Base-by-base conservation (phyloP, 2,329 filamentous ascomycete genomes). In the Alternaria ventricosa region DNA sequence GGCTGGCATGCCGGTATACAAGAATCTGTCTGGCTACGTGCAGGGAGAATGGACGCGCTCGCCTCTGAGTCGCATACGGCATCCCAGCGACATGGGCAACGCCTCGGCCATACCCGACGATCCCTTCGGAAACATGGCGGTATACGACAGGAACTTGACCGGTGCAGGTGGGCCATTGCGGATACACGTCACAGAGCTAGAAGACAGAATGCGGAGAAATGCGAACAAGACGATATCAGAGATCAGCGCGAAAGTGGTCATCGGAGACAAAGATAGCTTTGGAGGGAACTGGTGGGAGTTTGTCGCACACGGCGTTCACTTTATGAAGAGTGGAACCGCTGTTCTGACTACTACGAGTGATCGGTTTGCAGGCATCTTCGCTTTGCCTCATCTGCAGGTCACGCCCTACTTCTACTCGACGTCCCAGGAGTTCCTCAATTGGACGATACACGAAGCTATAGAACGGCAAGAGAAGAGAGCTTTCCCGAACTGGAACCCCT, bases 331-430 rank as follows among this genome's bases (percentile, higher is more conserved):
- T 66, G 96, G 96, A 2, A 87, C 89, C 13, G 88, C 96, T 54
- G 83, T 98, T 36, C 83, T 98, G 76, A 92, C 91, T 2, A 97
- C 95, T 1, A 95, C 94, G 51, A 97, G 94, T 79, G 92, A 97
- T 75, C 97, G 80, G 45, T 87, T 96, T 74, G 89, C 91, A n/a
- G 94, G 96, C 46, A 90, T 98, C 60, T 97, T 97, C 78, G 92
- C 90, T 3, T 83, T 98, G 50, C 94, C 96, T 25, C 94, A 98
- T 79, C 86, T 99, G 55, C 85, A 92, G 1, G 86, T 92, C 15
- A 87, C 85, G 6, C 75, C 82, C 22, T 81, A 83, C 60, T 82
- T 84, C 3, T 90, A 87, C 70, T 79, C 77, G 6, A 67, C 74
- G 1, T 73, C 82, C 4, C 79, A 80, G 54, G 82, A 83, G 55